Percentiles rank a stretch among this genome's conserved stretches.
Conservation (phyloP, 805 yeast species). For the Schwanniomyces yamadae region DNA sequence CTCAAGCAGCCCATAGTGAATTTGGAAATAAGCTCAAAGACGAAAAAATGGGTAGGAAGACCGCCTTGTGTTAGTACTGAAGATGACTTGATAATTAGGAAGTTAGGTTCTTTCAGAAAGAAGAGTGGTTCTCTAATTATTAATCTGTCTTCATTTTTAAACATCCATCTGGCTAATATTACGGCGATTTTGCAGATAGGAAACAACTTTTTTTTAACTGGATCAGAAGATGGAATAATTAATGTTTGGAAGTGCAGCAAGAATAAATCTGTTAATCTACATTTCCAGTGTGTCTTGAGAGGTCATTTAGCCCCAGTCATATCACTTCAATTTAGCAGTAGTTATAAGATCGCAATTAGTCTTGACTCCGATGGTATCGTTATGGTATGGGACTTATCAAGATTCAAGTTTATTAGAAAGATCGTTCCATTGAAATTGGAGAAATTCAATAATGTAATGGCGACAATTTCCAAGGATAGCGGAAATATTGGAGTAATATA, state of each 20-base stretch:
- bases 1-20: slow-evolving; percentile 39
- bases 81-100: slow-evolving; percentile 37
- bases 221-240: slow-evolving; percentile 58
- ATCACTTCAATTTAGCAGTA: slow-evolving; percentile 48
- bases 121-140: slow-evolving; percentile 35
- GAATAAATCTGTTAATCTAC: slow-evolving; percentile 27
- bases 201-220: slow-evolving; percentile 44
- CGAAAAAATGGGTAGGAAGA: slow-evolving; percentile 53
- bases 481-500: slow-evolving; percentile 50
- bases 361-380: slow-evolving; percentile 55
- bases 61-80: slow-evolving; percentile 38
- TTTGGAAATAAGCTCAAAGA: slow-evolving; percentile 43
- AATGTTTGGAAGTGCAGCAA: slow-evolving; percentile 53
- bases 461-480: slow-evolving; percentile 52
- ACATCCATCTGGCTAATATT: slow-evolving; percentile 40
- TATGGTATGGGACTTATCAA: slow-evolving; percentile 63
- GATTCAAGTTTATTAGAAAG: slow-evolving; percentile 49
- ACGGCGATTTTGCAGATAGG: slow-evolving; percentile 43
- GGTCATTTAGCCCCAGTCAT: slow-evolving; percentile 55
- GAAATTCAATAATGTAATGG: slow-evolving; percentile 18
- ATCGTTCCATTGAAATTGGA: slow-evolving; percentile 19
- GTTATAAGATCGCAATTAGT: slow-evolving; percentile 55
- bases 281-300: slow-evolving; percentile 46
- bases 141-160: slow-evolving; percentile 44
- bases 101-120: slow-evolving; percentile 18